Percentiles rank a stretch among this genome's conserved stretches.
Conservation (phyloP, 176 grass and related monocot genomes). For the Bolboschoenus planiculmis region DNA sequence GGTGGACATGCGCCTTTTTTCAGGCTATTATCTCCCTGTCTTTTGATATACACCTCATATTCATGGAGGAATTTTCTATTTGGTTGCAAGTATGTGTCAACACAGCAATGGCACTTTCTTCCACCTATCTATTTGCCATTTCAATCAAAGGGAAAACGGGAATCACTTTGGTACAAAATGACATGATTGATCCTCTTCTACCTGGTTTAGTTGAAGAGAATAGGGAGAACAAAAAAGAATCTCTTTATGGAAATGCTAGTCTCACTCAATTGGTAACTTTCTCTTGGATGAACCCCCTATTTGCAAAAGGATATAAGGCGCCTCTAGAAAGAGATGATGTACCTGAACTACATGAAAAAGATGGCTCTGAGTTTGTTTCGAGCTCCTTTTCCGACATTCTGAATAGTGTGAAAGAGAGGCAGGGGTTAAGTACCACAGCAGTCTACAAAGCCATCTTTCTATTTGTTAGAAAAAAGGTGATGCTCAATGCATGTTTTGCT, state of each 20-base stretch:
- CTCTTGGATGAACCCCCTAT: conserved; percentile 89
- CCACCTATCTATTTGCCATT: conserved; percentile 51
- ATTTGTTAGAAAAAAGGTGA: conserved; percentile 63
- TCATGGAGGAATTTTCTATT: conserved; percentile 28
- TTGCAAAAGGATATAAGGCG: conserved; percentile 68
- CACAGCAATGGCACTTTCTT: conserved; percentile 37
- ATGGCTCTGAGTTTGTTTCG: conserved; percentile 49
- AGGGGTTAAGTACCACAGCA: conserved; percentile 51
- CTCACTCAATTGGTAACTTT: conserved; percentile 70
- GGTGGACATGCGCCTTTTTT: conserved; percentile 76
- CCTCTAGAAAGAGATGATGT: conserved; percentile 76
- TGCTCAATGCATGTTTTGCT: conserved; percentile 77
- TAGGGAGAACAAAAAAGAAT: conserved; percentile 43
- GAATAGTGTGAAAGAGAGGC: conserved; percentile 40
- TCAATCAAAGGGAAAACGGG: conserved; percentile 71
- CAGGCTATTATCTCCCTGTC: conserved; percentile 44
- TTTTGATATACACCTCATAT: conserved; percentile 53
- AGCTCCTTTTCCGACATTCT: conserved; percentile 60
- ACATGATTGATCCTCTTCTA: conserved; percentile 59
- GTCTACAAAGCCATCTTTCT: conserved; percentile 76
- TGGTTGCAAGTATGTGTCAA: conserved; percentile 40
- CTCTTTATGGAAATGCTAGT: conserved; percentile 56
- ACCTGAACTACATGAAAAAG: conserved; percentile 65
- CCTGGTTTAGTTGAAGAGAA: conserved; percentile 42
- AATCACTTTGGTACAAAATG: conserved; percentile 38